Evolutionary conservation across 139 green algal species (phyloP).

Genomic region (Picochlorum sp.): DNA sequence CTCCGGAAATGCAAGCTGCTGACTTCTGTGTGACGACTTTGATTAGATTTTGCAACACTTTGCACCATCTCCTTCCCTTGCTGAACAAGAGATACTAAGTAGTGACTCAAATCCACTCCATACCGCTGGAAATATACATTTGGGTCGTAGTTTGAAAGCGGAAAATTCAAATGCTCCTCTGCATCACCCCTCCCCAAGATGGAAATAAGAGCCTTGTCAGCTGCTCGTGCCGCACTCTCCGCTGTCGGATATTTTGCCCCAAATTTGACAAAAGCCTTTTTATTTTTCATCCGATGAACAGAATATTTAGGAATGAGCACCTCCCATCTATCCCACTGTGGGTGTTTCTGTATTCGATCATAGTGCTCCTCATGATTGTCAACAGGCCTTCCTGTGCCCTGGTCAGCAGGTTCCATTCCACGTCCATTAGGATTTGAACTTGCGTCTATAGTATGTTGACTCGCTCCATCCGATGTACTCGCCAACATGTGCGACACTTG

Average conservation of each 20-base stretch:
- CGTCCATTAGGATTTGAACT: too few relatives aligned
- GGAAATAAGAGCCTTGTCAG: conserved; percentile 18
- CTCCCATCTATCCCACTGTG: neutral
- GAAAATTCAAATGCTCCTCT: conserved; percentile 13
- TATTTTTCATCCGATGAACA: neutral
- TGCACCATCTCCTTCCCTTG: conserved; percentile 14
- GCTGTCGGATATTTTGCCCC: conserved; percentile 3
- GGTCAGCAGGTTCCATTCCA: too few relatives aligned
- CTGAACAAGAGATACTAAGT: conserved; percentile 3
- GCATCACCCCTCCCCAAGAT: conserved; percentile 9
- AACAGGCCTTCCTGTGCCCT: too few relatives aligned
- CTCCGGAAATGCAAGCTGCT: too few relatives aligned
- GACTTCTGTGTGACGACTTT: neutral
- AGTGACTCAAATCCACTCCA: conserved; percentile 11
- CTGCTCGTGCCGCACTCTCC: conserved; percentile 2
- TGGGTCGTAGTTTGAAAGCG: neutral
- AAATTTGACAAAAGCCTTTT: neutral
- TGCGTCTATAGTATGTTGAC: too few relatives aligned
- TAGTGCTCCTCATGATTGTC: too few relatives aligned
- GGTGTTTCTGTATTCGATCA: too few relatives aligned
- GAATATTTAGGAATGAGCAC: neutral
- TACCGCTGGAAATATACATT: conserved; percentile 6
- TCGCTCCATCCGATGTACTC: too few relatives aligned
- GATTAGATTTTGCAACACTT: neutral
- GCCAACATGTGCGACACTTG: too few relatives aligned